Percentiles rank a stretch among this genome's conserved stretches.
Evolutionary conservation across 306 rosid species (phyloP).

Genomic region (Rubus idaeus): DNA sequence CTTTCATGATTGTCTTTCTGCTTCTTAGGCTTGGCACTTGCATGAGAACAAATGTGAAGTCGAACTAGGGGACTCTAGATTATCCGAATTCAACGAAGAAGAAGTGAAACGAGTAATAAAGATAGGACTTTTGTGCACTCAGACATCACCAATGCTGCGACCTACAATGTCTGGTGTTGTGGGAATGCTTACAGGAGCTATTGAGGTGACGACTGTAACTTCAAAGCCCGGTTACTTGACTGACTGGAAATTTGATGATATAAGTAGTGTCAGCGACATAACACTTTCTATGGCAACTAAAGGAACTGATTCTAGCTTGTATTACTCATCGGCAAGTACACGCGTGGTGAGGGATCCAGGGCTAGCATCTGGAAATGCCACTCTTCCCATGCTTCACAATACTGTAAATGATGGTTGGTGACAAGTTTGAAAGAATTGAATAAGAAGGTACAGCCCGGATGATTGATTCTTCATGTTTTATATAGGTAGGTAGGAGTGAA

Average conservation of each 20-base stretch:
- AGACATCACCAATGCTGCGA: constrained; percentile 51
- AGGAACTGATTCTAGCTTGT: constrained; percentile 30
- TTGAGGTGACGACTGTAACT: constrained; percentile 49
- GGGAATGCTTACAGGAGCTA: constrained; percentile 71
- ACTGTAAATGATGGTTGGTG: constrained; percentile 37
- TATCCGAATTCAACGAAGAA: constrained; percentile 40
- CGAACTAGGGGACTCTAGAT: constrained; percentile 47
- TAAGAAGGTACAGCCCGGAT: neutral
- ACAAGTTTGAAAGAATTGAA: constrained; percentile 6
- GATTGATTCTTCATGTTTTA: neutral
- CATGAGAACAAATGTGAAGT: constrained; percentile 42
- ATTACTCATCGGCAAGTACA: constrained; percentile 31
- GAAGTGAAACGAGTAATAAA: constrained; percentile 49
- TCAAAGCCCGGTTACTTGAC: constrained; percentile 66
- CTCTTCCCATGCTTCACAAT: constrained; percentile 29
- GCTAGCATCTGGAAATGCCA: constrained; percentile 18
- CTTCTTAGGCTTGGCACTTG: constrained; percentile 62
- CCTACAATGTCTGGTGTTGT: constrained; percentile 76
- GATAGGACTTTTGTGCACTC: constrained; percentile 62
- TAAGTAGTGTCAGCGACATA: constrained; percentile 19
- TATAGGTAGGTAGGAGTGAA: neutral
- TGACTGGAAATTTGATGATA: constrained; percentile 63
- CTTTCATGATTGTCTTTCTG: neutral
- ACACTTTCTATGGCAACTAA: constrained; percentile 24
- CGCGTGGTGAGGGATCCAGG: constrained; percentile 31